A percentile compares a stretch with the other conserved stretches of the same genome.
These are phyloP conservation scores for Trichosanthes truncata DNA, from an alignment of 306 rosid genomes.

Conservation along the genomic window DNA sequence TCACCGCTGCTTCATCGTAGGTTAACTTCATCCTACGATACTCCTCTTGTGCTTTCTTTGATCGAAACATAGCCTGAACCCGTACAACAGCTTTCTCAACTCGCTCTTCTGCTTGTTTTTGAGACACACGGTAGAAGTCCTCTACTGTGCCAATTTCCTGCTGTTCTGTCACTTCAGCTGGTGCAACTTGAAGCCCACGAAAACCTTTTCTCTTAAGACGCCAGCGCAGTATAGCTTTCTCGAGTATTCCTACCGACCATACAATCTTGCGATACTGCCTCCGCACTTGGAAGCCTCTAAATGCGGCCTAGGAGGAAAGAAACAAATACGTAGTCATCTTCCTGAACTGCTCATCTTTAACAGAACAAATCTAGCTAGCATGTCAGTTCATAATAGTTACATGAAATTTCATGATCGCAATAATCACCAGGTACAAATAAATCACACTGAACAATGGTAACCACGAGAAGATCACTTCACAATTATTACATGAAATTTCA, in stretches of 20 bases:
- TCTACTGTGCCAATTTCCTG: constrained; percentile 55
- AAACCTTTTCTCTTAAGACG: constrained; percentile 82
- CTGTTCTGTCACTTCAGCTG: constrained; percentile 21
- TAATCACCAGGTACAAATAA: not conserved
- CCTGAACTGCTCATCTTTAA: not conserved
- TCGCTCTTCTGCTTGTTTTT: constrained; percentile 81
- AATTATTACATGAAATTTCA: not conserved
- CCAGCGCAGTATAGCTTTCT: constrained; percentile 89
- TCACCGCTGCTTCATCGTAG: constrained; percentile 56
- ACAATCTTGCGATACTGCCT: constrained; percentile 70
- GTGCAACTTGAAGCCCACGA: constrained; percentile 65
- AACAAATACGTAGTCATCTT: constrained; percentile 21
- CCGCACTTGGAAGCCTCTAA: constrained; percentile 65
- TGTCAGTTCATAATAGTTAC: not conserved
- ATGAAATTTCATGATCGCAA: not conserved
- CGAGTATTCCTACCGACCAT: constrained; percentile 89
- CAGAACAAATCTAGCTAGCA: not conserved
- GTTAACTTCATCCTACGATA: constrained; percentile 81
- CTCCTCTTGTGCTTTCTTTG: constrained; percentile 86
- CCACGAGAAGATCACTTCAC: not conserved
- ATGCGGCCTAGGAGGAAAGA: constrained; percentile 58
- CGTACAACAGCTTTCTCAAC: constrained; percentile 62
- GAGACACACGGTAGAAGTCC: constrained; percentile 60
- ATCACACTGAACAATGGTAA: not conserved
- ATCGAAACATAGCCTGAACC: constrained; percentile 88